Evolutionary conservation across 768 basidiomycete species (phyloP), one percentile per base, ranked within the genome.

Genomic region (Rhodosporidiobolus odoratus): DNA sequence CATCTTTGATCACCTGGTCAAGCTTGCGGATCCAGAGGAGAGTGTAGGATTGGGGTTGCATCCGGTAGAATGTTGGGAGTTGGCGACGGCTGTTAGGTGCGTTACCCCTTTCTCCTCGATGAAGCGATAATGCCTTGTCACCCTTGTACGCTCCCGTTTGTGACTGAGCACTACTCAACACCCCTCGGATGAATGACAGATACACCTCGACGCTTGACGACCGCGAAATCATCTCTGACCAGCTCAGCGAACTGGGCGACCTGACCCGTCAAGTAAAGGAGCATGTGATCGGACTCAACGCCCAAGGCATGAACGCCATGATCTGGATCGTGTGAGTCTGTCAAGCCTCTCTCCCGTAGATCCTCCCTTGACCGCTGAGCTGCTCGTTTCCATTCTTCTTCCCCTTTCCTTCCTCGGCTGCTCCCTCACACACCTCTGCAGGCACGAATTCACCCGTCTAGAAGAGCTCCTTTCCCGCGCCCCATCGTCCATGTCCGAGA

Each of bases 1-100:
- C 47, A 64, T 78, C 50, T 78, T 78, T 41, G 68, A 76, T 30
- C 61, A 66, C 30, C 64, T 78, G 3, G 32, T 75, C 15, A 50
- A 66, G 27, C 68, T 78, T 47, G 69, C 45, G 13, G 25, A 43
- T 17, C 67, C 41, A 34, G 65, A 34, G 16, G 47, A 25, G 54
- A 69, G 34, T 27, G 59, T 38, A 6, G 67, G 62, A 1, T 21
- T 75, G 40, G 53, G 45, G 2, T 35, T 78, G 27, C 74, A 78
- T 37, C 78, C 76, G 5, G 72, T 71, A 7, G 77, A 77, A 69
- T 67, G 74, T 52, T 78, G 78, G 78, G 77, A 78, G 59, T 65
- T 78, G 6, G 71, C 76, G 19, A 72, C 76, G 16, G 75, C 77
- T 8, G 76, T 78, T n/a, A 58, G 65, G 54, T 56, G 35, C 34